Conservation (phyloP, 176 grass and related monocot genomes). For the Eragrostis nindensis region DNA sequence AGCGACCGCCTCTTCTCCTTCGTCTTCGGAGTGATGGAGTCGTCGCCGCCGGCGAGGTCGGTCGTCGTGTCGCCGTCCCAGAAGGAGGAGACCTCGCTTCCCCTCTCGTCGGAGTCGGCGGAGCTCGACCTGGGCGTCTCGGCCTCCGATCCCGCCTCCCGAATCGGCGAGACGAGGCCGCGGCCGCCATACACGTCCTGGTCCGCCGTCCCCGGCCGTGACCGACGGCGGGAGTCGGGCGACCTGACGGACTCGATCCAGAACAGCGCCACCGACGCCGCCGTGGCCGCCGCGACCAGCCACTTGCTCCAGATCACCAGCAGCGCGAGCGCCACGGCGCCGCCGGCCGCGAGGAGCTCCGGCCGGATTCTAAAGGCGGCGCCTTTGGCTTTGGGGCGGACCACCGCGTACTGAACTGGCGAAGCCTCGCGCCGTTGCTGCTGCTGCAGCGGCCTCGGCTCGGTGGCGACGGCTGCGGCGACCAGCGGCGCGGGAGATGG, state of each 20-base stretch:
- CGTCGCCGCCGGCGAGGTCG: constrained; percentile 25
- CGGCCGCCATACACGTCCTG: constrained; percentile 7
- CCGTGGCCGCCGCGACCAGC: constrained; percentile 48
- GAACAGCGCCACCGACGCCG: constrained; percentile 49
- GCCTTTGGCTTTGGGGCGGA: background rate
- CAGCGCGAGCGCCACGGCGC: constrained; percentile 51
- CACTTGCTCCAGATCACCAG: constrained; percentile 62
- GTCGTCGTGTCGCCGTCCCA: background rate
- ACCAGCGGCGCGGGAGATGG: too few relatives aligned
- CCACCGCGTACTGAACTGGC: background rate
- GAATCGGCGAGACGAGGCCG: constrained; percentile 52
- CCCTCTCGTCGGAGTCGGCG: constrained; percentile 33
- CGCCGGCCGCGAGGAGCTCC: constrained; percentile 44
- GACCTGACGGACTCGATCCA: constrained; percentile 53
- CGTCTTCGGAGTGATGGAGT: background rate
- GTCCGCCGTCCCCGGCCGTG: constrained; percentile 12
- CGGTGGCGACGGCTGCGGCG: background rate
- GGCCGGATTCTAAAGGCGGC: constrained; percentile 36
- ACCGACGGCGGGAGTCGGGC: background rate
- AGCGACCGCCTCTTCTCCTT: constrained; percentile 50
- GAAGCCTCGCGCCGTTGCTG: background rate
- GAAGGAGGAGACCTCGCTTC: constrained; percentile 10
- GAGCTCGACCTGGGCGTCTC: constrained; percentile 27
- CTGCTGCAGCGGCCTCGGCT: background rate
- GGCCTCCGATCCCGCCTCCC: constrained; percentile 36